A percentile compares a stretch with the other conserved stretches of the same genome.
Evolutionary conservation across 192 early-diverging fungal genomes (phyloP).

Genomic region (Glomus cerebriforme): DNA sequence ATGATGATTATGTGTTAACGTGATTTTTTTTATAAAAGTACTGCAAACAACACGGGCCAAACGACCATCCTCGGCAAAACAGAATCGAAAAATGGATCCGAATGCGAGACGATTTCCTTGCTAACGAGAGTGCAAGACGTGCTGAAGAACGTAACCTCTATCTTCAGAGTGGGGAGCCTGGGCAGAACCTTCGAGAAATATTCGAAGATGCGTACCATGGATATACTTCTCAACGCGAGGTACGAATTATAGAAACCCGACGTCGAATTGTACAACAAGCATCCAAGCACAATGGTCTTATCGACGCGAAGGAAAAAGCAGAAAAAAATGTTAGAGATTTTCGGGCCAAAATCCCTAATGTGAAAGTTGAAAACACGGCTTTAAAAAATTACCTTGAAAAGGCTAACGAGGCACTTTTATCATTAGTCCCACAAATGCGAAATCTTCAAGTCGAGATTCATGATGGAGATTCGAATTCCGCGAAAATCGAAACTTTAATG

Average conservation of each 20-base stretch:
- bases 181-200: constrained; percentile 37
- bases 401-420: background rate
- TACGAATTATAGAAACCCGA: constrained; percentile 36
- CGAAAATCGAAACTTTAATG: background rate
- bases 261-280: constrained; percentile 17
- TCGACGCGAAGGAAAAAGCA: background rate
- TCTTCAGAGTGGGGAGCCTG: constrained; percentile 20
- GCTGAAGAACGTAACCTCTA: background rate
- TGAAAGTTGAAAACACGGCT: background rate
- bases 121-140: background rate
- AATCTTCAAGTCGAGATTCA: background rate
- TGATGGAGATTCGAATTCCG: background rate
- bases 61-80: background rate
- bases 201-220: constrained; percentile 45
- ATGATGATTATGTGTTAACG: too few species aligned
- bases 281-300: background rate
- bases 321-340: background rate
- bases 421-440: background rate
- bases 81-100: constrained; percentile 1
- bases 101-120: constrained; percentile 45
- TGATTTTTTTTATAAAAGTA: background rate
- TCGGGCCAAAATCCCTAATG: background rate
- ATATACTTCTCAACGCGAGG: constrained; percentile 39
- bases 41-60: background rate
- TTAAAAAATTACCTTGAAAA: background rate